A percentile compares a stretch with the other conserved stretches of the same genome.
Conservation (phyloP, 345 rosid genomes). For the Raphanus raphanistrum region DNA sequence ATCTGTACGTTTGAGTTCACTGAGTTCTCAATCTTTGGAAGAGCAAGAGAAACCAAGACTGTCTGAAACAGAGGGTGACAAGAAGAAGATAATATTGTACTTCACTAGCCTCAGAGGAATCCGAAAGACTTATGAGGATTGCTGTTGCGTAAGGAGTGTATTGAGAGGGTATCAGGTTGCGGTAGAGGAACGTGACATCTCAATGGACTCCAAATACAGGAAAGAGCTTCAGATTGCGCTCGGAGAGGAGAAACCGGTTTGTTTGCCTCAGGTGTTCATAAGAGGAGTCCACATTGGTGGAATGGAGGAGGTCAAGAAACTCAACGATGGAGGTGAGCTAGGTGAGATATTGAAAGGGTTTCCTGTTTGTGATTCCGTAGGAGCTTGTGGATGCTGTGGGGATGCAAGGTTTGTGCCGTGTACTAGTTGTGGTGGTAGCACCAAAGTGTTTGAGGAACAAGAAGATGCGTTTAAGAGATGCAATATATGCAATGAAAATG, state of each 20-base stretch:
- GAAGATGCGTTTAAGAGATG: conserved; percentile 57
- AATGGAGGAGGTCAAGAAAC: conserved; percentile 67
- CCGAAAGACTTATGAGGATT: conserved; percentile 81
- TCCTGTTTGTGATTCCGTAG: conserved; percentile 39
- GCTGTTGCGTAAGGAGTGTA: conserved; percentile 64
- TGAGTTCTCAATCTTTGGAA: conserved; percentile 28
- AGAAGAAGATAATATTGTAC: conserved; percentile 51
- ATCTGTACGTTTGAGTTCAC: conserved; percentile 26
- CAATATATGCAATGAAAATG: conserved; percentile 78
- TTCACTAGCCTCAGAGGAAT: conserved; percentile 85
- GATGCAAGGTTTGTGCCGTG: conserved; percentile 80
- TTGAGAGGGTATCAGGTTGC: conserved; percentile 58
- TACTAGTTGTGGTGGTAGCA: conserved; percentile 68
- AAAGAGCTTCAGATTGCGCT: conserved; percentile 55
- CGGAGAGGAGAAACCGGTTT: conserved; percentile 40
- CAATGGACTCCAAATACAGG: conserved; percentile 72
- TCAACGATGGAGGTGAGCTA: conserved; percentile 72
- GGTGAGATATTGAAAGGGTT: conserved; percentile 55
- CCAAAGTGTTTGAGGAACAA: conserved; percentile 61
- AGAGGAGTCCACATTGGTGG: conserved; percentile 61
- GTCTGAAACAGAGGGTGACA: conserved; percentile 30
- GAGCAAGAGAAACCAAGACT: conserved; percentile 19
- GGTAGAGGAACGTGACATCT: conserved; percentile 76
- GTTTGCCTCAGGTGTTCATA: conserved; percentile 72
- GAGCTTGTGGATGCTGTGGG: conserved; percentile 63